Evolutionary conservation across 169 alveolate genomes (phyloP), one percentile per base, ranked within the genome.

Genomic region (Plasmodium gaboni): DNA sequence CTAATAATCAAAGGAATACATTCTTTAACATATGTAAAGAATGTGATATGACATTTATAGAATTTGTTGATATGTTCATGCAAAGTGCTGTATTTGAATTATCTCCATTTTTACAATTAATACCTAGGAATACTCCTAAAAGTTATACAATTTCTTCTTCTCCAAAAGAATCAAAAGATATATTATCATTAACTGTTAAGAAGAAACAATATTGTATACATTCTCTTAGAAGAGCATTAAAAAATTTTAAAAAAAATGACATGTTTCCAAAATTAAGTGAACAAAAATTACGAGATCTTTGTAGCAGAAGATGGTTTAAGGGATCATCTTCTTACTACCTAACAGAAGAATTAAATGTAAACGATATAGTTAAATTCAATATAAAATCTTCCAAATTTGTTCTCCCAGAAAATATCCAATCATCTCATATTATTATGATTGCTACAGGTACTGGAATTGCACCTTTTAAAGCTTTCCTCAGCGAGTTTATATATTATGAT

Each of bases 61-160:
- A 95, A 89, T 93, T 94, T 73, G 93, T 95, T 7, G 94, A 73
- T 17, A 53, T 95, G 19, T 95, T 93, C 87, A 94, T 95, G 96
- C 55, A 88, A 12, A 70, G 48, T 10, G 89, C 94, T 10, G 19
- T 28, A 28, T 94, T 95, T 64, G 94, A 94, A 74, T 85, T 94
- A 13, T 59, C 92, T 5, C 97, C 96, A 4, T 95, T 95, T 74
- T 85, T 95, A 53, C 97, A 95, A 51, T 88, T 95, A 42, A 88
- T 92, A 63, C 95, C 97, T n/a, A 91, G 80, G 44, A 92, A 92
- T 85, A 53, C 32, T 2, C 96, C 97, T 7, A 83, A 91, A 76
- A 88, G 95, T 19, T 95, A 95, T 60, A 95, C 97, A 38, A 94
- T 95, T 44, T 92, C 97, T 17, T 94, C 97, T 13, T 91, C 92